Evolutionary conservation across 2,329 filamentous ascomycete genomes (phyloP).

Genomic region (Fonsecaea multimorphosa): DNA sequence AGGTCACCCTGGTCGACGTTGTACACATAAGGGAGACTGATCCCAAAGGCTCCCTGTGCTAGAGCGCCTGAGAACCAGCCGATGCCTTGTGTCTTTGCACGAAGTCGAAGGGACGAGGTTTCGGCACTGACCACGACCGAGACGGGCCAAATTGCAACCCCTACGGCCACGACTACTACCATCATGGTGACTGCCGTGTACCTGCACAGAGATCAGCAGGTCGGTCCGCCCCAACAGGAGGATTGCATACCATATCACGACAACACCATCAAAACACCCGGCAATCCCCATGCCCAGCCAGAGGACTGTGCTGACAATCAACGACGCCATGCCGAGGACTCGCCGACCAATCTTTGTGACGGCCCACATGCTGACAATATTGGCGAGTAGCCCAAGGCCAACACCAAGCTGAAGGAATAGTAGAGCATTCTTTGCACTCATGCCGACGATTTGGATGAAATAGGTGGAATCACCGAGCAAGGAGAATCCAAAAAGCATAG

Average conservation of each 20-base stretch:
- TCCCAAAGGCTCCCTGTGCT: conserved; percentile 51
- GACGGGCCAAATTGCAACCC: conserved; percentile 46
- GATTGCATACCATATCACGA: conserved; percentile 49
- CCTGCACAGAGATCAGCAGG: conserved; percentile 40
- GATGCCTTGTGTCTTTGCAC: conserved; percentile 48
- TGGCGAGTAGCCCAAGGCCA: conserved; percentile 54
- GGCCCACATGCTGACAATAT: conserved; percentile 54
- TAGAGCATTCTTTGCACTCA: conserved; percentile 43
- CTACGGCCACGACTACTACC: conserved; percentile 51
- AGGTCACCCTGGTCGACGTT: conserved; percentile 54
- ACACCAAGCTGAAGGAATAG: conserved; percentile 57
- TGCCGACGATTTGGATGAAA: conserved; percentile 46
- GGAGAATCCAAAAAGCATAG: conserved; percentile 55
- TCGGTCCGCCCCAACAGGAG: neutral
- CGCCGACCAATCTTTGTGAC: conserved; percentile 52
- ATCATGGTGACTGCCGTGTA: conserved; percentile 53
- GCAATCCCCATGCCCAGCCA: conserved; percentile 58
- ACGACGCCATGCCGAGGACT: conserved; percentile 47
- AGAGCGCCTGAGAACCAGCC: conserved; percentile 52
- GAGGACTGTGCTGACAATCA: conserved; percentile 45
- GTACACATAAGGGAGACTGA: conserved; percentile 60
- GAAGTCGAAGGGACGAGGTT: conserved; percentile 46
- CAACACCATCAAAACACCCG: conserved; percentile 50
- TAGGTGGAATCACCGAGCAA: conserved; percentile 55
- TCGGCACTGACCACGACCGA: conserved; percentile 48